phyloP scores from a whole-genome alignment of 805 yeast genomes.

The Metschnikowia corniflorae region DNA sequence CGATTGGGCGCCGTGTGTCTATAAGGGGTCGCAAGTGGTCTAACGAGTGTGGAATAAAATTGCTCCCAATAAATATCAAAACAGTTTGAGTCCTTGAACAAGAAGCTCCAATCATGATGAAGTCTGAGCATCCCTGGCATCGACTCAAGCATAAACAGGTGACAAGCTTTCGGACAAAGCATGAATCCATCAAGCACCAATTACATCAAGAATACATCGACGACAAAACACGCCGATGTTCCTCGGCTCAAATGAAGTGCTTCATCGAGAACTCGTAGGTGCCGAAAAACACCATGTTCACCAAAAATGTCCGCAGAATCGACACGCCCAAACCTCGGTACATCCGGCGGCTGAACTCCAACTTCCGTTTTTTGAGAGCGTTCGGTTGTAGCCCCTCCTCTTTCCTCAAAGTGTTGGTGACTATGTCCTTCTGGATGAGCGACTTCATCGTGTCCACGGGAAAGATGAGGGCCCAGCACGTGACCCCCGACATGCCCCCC shows the following conservation, averaged over 20 bases:
- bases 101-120: no score
- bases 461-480: conserved; percentile 72
- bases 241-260: conserved; percentile 37
- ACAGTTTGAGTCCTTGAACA: no score
- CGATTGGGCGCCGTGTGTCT: no score
- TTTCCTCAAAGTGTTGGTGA: conserved; percentile 58
- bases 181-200: no score
- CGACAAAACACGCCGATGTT: background rate
- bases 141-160: background rate
- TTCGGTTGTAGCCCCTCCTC: conserved; percentile 45
- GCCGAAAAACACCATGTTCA: conserved; percentile 73
- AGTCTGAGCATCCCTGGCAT: no score
- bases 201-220: no score
- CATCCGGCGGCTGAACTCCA: conserved; percentile 43
- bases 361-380: conserved; percentile 29
- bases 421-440: conserved; percentile 68
- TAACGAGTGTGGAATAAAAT: no score
- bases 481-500: conserved; percentile 76
- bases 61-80: no score
- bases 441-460: conserved; percentile 77
- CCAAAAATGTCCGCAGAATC: conserved; percentile 63
- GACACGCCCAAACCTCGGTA: conserved; percentile 80
- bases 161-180: no score
- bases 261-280: conserved; percentile 66
- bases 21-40: no score